Evolutionary conservation across 2,329 filamentous ascomycete genomes (phyloP), one percentile per base, ranked within the genome.

Genomic region (Epichloe baconii): DNA sequence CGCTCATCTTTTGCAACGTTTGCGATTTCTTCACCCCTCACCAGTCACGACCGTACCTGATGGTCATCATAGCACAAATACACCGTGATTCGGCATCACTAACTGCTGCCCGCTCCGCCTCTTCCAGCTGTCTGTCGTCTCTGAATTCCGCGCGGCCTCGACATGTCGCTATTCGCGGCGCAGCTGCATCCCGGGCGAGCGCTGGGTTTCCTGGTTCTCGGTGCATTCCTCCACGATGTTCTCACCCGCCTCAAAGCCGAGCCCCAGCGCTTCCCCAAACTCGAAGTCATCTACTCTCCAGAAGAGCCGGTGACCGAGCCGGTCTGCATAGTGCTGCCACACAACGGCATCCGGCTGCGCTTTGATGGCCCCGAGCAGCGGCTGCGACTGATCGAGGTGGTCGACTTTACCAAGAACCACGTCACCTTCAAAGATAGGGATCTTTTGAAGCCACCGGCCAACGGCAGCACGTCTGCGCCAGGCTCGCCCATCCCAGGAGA

Each of bases 311-410:
- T 96, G 36, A 75, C 75, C 35, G 79, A 87, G 31, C 87, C 89
- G 0, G 78, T 96, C 17, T 73, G 87, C 43, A 69, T 97, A 51
- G 76, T 76, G 17, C 78, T 98, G 4, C 86, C 90, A 1, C 77
- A 80, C 3, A 98, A 97, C 68, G 93, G 93, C 31, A 68, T 98
- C 34, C 85, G 91, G 12, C 71, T 98, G 49, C 88, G 88, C 42
- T 98, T 98, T 63, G 93, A 98, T 64, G 93, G 90, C 0, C 83
- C 87, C 4, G 90, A 97, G 61, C 93, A 98, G 68, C 82, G 91
- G 37, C 72, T 98, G 42, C 86, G 93, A 3, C 71, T 98, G 54
- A 88, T 98, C 58, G 93, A 98, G 67, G 81, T 97, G 7, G 69
- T 88, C 50, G 89, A 97, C 69, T 96, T 98, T 64, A 82, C 85